A percentile compares a stretch with the other conserved stretches of the same genome.
Conservation (phyloP, 129 eudicot genomes). For the Chrysanthemum makinoi region DNA sequence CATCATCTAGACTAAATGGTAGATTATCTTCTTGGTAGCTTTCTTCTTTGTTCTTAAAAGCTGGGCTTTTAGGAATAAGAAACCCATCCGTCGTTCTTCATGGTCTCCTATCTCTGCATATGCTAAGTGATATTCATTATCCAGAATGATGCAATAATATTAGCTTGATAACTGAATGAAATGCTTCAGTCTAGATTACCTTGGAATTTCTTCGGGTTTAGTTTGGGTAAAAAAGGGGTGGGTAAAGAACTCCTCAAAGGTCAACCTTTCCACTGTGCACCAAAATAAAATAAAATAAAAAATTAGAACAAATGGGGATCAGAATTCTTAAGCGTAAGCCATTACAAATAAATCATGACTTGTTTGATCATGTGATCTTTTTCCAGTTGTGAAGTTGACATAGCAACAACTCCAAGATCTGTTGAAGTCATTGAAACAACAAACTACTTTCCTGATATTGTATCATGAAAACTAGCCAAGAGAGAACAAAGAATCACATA, state of each 20-base stretch:
- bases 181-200: slow-evolving; percentile 32
- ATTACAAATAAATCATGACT: background rate
- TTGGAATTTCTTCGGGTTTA: slow-evolving; percentile 42
- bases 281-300: slow-evolving; percentile 10
- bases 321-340: slow-evolving; percentile 5
- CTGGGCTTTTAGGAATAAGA: slow-evolving; percentile 38
- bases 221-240: slow-evolving; percentile 64
- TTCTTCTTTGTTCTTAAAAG: slow-evolving; percentile 48
- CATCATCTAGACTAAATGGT: slow-evolving; percentile 79
- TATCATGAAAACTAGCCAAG: no score
- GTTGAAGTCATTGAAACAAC: no score
- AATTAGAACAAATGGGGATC: slow-evolving; percentile 10
- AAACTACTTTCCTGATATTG: no score
- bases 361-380: background rate
- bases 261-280: slow-evolving; percentile 77
- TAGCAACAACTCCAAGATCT: no score
- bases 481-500: no score
- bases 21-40: slow-evolving; percentile 69
- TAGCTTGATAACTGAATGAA: slow-evolving; percentile 8
- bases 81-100: slow-evolving; percentile 43
- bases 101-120: slow-evolving; percentile 46
- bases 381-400: no score
- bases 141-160: background rate
- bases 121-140: slow-evolving; percentile 10
- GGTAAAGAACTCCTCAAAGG: slow-evolving; percentile 83